Conservation (phyloP, 352 stramenopile genomes). For the Halophytophthora polymorphica region DNA sequence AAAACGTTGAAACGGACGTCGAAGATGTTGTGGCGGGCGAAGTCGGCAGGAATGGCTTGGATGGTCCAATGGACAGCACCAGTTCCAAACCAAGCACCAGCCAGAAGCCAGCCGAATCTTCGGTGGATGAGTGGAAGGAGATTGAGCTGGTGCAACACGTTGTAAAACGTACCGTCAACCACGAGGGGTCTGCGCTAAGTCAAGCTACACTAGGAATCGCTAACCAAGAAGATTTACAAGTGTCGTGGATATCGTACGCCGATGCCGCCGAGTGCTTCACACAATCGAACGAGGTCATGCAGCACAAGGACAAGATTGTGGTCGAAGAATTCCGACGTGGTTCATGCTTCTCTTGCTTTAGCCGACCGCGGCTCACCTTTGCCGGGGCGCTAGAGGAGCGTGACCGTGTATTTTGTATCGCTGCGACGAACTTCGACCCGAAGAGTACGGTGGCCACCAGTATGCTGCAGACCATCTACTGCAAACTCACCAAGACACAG, state of each 20-base stretch:
- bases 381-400: conserved; percentile 49
- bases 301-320: conserved; percentile 52
- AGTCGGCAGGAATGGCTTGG: no score
- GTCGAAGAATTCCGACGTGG: conserved; percentile 41
- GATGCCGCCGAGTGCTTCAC: conserved; percentile 45
- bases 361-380: conserved; percentile 52
- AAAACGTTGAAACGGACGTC: conserved; percentile 1
- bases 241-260: conserved; percentile 37
- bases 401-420: conserved; percentile 76
- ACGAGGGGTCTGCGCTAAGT: background rate
- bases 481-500: conserved; percentile 30
- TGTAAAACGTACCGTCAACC: conserved; percentile 1
- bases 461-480: conserved; percentile 70
- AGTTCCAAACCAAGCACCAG: background rate
- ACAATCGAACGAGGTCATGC: conserved; percentile 32
- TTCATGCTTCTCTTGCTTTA: conserved; percentile 66
- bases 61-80: background rate
- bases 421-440: conserved; percentile 46
- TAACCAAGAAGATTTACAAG: conserved; percentile 5
- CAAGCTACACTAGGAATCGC: conserved; percentile 1
- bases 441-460: conserved; percentile 41
- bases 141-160: conserved; percentile 40
- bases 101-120: no score
- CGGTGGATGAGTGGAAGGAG: conserved; percentile 48
- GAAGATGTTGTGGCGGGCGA: conserved; percentile 1